Evolutionary conservation across 345 rosid genomes (phyloP).

Genomic region (Aquilaria malaccensis): DNA sequence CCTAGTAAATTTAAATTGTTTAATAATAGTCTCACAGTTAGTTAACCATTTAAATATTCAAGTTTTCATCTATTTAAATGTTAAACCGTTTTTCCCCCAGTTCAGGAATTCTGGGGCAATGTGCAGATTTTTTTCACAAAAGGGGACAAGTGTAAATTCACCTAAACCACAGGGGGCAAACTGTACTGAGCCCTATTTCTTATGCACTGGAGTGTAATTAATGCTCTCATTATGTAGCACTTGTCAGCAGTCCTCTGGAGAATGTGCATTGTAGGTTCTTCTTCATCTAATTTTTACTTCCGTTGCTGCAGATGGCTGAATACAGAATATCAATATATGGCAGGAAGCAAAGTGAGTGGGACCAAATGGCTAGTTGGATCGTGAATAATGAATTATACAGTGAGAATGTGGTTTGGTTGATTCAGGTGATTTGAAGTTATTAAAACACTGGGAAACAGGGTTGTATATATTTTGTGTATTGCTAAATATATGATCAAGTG

Average conservation of each 20-base stretch:
- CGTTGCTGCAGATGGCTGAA: constrained; percentile 86
- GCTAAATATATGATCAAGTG: too few relatives aligned
- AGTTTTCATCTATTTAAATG: too few relatives aligned
- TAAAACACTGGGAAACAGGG: not conserved
- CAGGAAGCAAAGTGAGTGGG: constrained; percentile 99
- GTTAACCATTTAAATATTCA: too few relatives aligned
- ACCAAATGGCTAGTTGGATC: constrained; percentile 98
- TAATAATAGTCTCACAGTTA: too few relatives aligned
- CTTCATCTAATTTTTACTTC: constrained; percentile 13
- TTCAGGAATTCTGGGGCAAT: too few relatives aligned
- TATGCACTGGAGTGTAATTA: not conserved
- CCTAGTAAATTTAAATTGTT: too few relatives aligned
- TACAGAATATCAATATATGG: constrained; percentile 97
- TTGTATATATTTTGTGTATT: not conserved
- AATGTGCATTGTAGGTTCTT: not conserved
- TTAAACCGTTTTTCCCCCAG: too few relatives aligned
- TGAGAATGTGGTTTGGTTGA: constrained; percentile 97
- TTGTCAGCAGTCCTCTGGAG: too few relatives aligned
- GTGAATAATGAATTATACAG: constrained; percentile 96
- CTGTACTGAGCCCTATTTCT: not conserved
- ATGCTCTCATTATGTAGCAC: too few relatives aligned
- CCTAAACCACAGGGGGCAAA: too few relatives aligned
- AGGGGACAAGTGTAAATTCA: too few relatives aligned
- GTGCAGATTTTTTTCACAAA: too few relatives aligned
- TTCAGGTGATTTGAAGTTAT: constrained; percentile 56